Conservation (phyloP, 2,329 filamentous ascomycete species). For the Ophiostoma perfectum region DNA sequence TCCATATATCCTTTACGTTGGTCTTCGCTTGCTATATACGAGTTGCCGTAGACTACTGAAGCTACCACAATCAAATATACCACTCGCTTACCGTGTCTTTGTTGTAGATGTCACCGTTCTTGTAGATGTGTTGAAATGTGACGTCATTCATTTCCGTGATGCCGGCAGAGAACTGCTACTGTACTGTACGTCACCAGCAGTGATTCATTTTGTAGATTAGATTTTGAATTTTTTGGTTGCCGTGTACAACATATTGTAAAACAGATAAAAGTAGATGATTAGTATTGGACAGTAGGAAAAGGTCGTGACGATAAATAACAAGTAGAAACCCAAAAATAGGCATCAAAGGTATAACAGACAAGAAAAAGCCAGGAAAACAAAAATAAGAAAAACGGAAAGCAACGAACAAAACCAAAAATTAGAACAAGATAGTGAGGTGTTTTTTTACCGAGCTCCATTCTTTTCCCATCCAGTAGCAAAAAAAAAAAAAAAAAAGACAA, state of each 20-base stretch:
- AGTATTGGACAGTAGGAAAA: slow-evolving; percentile 5
- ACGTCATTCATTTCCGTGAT: no score
- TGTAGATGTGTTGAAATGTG: no score
- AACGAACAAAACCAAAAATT: neutral
- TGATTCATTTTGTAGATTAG: no score
- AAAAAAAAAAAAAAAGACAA: neutral
- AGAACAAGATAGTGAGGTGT: neutral
- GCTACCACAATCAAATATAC: no score
- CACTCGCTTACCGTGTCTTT: no score
- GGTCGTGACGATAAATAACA: neutral
- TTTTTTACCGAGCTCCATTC: neutral
- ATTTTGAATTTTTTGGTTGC: no score
- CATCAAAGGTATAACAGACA: neutral
- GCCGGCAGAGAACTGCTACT: no score
- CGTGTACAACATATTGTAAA: neutral
- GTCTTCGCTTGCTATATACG: no score
- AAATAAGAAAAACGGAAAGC: neutral
- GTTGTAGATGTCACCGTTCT: no score
- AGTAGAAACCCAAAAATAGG: neutral
- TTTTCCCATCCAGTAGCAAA: slow-evolving; percentile 4
- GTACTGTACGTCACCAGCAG: no score
- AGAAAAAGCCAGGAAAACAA: neutral
- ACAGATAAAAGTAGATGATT: neutral
- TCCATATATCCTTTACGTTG: no score
- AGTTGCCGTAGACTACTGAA: no score